Conservation (phyloP, 768 basidiomycete genomes). For the Psilocybe azurescens region DNA sequence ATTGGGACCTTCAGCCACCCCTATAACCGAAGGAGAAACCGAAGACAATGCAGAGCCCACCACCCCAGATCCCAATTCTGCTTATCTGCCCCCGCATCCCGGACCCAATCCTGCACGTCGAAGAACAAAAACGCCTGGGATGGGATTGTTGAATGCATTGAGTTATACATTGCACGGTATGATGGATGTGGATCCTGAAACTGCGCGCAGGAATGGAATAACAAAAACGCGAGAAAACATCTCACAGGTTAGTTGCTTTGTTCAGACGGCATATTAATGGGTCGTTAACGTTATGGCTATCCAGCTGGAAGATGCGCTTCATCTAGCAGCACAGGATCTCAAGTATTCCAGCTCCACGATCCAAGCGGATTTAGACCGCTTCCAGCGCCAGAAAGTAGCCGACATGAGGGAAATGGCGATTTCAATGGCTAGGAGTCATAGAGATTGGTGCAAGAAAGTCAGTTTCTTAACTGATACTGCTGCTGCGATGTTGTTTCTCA, state of each 20-base stretch:
- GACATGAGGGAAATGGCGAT: constrained; percentile 95
- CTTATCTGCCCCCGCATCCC: constrained; percentile 78
- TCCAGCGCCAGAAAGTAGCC: constrained; percentile 98
- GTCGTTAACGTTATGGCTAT: constrained; percentile 12
- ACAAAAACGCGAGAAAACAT: constrained; percentile 94
- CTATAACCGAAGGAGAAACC: constrained; percentile 34
- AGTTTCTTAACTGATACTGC: constrained; percentile 18
- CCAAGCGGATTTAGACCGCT: constrained; percentile 96
- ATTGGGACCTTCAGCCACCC: constrained; percentile 28
- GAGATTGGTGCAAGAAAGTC: constrained; percentile 98
- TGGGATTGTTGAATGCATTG: constrained; percentile 88
- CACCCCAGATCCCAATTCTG: constrained; percentile 40
- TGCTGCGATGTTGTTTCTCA: constrained; percentile 15
- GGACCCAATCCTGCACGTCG: constrained; percentile 69
- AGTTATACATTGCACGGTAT: constrained; percentile 96
- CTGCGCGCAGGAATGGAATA: constrained; percentile 90
- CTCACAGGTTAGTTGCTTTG: constrained; percentile 73
- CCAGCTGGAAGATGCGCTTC: constrained; percentile 94
- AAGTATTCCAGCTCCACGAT: constrained; percentile 97
- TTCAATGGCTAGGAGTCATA: constrained; percentile 86
- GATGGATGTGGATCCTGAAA: constrained; percentile 99
- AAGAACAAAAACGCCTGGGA: constrained; percentile 69
- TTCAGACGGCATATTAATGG: neutral
- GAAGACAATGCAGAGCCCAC: constrained; percentile 45
- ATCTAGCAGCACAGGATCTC: constrained; percentile 90